Conservation (phyloP, 371 early-diverging fungal species). For the Funneliformis caledonium region DNA sequence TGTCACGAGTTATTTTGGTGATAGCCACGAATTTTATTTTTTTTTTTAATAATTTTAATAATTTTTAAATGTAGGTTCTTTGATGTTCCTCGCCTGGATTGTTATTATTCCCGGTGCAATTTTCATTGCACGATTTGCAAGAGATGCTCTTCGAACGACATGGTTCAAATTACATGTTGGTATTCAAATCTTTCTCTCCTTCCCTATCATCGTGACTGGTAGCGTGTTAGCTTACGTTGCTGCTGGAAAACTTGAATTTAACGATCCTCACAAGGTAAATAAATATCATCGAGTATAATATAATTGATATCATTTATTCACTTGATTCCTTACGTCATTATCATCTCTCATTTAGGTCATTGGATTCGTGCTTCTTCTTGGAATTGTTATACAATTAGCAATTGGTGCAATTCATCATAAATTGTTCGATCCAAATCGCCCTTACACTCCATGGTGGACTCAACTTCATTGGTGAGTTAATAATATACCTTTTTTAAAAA, state of each 20-base stretch:
- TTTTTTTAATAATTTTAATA: neutral
- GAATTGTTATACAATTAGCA: conserved; percentile 12
- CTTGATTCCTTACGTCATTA: neutral
- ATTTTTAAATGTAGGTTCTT: neutral
- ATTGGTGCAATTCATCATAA: conserved; percentile 38
- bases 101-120: conserved; percentile 7
- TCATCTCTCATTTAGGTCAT: neutral
- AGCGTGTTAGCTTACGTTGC: neutral
- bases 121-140: conserved; percentile 32
- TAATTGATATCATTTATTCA: neutral
- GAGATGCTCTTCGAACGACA: neutral
- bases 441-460: conserved; percentile 36
- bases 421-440: conserved; percentile 7
- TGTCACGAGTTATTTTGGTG: too few species aligned
- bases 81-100: conserved; percentile 29
- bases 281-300: neutral
- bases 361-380: conserved; percentile 17
- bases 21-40: neutral
- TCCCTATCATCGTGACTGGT: conserved; percentile 2
- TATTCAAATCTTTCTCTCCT: conserved; percentile 19
- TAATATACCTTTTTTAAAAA: neutral
- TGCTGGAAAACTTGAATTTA: neutral
- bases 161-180: conserved; percentile 31
- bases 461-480: conserved; percentile 33
- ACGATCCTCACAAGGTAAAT: conserved; percentile 22